Evolutionary conservation across 345 rosid genomes (phyloP).

Genomic region (Populus nigra): DNA sequence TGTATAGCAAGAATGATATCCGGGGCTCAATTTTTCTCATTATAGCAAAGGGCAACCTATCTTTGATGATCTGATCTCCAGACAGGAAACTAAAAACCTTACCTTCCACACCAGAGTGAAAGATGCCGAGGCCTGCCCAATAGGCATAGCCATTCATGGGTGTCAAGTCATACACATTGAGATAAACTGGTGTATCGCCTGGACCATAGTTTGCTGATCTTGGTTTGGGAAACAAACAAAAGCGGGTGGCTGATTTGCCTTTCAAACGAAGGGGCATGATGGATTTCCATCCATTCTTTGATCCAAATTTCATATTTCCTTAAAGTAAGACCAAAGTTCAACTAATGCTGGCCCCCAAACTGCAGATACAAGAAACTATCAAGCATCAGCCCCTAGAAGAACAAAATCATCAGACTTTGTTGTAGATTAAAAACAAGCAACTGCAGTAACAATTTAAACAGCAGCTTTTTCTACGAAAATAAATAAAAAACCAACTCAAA

Average conservation of each 20-base stretch:
- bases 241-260: slow-evolving; percentile 29
- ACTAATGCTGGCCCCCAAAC: slow-evolving; percentile 40
- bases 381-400: background rate
- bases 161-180: slow-evolving; percentile 36
- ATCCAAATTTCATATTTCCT: slow-evolving; percentile 27
- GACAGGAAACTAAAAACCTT: background rate
- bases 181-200: slow-evolving; percentile 30
- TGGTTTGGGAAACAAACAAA: slow-evolving; percentile 31
- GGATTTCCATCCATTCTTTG: slow-evolving; percentile 33
- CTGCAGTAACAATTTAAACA: background rate
- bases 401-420: background rate
- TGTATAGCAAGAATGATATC: background rate
- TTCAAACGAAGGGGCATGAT: slow-evolving; percentile 28
- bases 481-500: background rate
- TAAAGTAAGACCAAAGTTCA: slow-evolving; percentile 13
- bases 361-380: slow-evolving; percentile 20
- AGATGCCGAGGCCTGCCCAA: slow-evolving; percentile 41
- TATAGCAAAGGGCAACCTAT: background rate
- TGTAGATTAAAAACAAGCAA: background rate
- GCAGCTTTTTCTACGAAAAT: background rate
- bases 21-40: background rate
- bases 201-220: slow-evolving; percentile 22
- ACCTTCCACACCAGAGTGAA: slow-evolving; percentile 39
- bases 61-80: background rate
- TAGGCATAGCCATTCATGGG: slow-evolving; percentile 37